phyloP scores from a whole-genome alignment of 345 rosid species.

The Pseudoturritis turrita region DNA sequence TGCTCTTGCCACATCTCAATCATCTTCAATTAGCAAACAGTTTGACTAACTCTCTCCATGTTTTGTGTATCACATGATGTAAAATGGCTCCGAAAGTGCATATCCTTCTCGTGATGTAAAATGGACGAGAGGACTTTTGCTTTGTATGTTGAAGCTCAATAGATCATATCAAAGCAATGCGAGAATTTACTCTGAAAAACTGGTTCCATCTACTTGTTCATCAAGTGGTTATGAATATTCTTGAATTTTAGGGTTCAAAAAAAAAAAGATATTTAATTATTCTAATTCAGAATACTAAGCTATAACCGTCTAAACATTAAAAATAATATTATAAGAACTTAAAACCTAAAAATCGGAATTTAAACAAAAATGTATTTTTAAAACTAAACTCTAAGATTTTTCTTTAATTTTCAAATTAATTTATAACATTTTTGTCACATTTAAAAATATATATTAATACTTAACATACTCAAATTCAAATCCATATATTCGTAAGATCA shows the following conservation, averaged over 20 bases:
- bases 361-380: too few relatives aligned
- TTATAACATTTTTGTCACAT: too few relatives aligned
- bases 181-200: background rate
- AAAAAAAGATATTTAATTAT: background rate
- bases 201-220: background rate
- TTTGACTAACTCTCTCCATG: conserved; percentile 1
- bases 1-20: conserved; percentile 16
- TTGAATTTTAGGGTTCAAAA: background rate
- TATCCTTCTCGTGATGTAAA: conserved; percentile 18
- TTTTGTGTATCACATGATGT: conserved; percentile 19
- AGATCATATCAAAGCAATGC: background rate
- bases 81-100: conserved; percentile 1
- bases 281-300: background rate
- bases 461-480: too few relatives aligned
- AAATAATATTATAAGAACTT: too few relatives aligned
- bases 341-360: too few relatives aligned
- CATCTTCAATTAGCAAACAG: conserved; percentile 13
- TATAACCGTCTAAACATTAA: too few relatives aligned
- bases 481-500: too few relatives aligned
- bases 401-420: too few relatives aligned
- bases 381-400: too few relatives aligned
- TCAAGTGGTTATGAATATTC: background rate
- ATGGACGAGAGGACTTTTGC: background rate
- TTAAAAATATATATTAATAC: too few relatives aligned
- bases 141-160: background rate